Percentiles rank a stretch among this genome's conserved stretches.
phyloP scores from a whole-genome alignment of 306 rosid species.

The Glycine soja region DNA sequence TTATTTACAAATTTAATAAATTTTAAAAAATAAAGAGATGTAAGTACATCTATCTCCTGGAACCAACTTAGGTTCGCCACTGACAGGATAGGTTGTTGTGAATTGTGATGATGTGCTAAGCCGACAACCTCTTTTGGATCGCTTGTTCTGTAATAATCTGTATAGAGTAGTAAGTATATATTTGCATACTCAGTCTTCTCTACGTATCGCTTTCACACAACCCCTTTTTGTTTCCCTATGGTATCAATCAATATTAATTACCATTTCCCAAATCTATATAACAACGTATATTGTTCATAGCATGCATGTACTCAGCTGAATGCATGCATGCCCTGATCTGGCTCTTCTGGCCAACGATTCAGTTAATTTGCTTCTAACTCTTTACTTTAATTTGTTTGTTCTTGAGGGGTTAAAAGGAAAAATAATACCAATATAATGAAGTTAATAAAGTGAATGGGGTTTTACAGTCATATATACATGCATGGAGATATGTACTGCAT shows the following conservation, averaged over 20 bases:
- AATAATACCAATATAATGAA: background rate
- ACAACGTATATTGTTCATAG: background rate
- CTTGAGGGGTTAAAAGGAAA: slow-evolving; percentile 18
- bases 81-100: slow-evolving; percentile 35
- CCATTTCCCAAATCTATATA: background rate
- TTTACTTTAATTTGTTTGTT: background rate
- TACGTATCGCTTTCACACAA: slow-evolving; percentile 26
- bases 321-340: background rate
- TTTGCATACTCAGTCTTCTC: background rate
- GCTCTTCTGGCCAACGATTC: background rate
- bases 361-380: slow-evolving; percentile 10
- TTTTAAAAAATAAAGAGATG: too few relatives aligned
- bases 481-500: background rate
- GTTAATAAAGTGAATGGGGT: too few relatives aligned
- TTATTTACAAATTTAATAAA: too few relatives aligned
- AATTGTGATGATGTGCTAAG: slow-evolving; percentile 10
- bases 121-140: slow-evolving; percentile 54
- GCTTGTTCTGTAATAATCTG: slow-evolving; percentile 22
- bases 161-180: background rate
- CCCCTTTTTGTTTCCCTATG: slow-evolving; percentile 17
- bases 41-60: too few relatives aligned
- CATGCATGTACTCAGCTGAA: background rate
- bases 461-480: background rate
- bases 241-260: background rate
- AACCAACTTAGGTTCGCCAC: too few relatives aligned